These are phyloP conservation scores for Gnetum montanum DNA, from an alignment of 75 land plant species.

Conservation along the genomic window DNA sequence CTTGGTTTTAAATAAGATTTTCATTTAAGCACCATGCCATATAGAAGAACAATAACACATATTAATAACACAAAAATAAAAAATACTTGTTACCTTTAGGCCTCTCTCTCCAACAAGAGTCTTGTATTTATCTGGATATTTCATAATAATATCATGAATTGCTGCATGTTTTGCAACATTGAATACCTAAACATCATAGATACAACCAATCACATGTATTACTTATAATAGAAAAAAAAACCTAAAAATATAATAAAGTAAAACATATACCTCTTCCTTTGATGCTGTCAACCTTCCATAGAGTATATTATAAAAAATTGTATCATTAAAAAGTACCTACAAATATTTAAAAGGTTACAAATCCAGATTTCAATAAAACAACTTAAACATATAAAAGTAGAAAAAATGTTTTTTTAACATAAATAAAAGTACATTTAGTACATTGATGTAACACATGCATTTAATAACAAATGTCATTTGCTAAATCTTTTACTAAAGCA, in stretches of 20 bases:
- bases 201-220: too few species aligned
- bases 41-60: background rate
- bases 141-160: slow-evolving; percentile 88
- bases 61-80: too few species aligned
- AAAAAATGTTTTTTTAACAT: too few species aligned
- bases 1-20: too few species aligned
- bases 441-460: too few species aligned
- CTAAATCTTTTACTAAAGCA: too few species aligned
- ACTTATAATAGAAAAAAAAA: slow-evolving; percentile 10
- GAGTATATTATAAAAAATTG: slow-evolving; percentile 87
- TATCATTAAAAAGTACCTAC: slow-evolving; percentile 96
- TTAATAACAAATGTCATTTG: too few species aligned
- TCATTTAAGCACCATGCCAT: too few species aligned
- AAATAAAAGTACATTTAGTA: too few species aligned
- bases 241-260: background rate
- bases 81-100: slow-evolving; percentile 72
- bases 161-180: slow-evolving; percentile 89
- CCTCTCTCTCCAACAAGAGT: slow-evolving; percentile 95
- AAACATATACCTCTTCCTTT: slow-evolving; percentile 66
- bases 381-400: too few species aligned
- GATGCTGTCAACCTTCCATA: slow-evolving; percentile 88
- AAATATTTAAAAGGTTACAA: background rate
- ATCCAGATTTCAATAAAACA: too few species aligned
- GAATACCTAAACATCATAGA: slow-evolving; percentile 46
- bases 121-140: slow-evolving; percentile 74